Percentiles rank a stretch among this genome's conserved stretches.
Evolutionary conservation across 1,284 basidiomycete genomes (phyloP).

Genomic region (Boletus semigastroideus): DNA sequence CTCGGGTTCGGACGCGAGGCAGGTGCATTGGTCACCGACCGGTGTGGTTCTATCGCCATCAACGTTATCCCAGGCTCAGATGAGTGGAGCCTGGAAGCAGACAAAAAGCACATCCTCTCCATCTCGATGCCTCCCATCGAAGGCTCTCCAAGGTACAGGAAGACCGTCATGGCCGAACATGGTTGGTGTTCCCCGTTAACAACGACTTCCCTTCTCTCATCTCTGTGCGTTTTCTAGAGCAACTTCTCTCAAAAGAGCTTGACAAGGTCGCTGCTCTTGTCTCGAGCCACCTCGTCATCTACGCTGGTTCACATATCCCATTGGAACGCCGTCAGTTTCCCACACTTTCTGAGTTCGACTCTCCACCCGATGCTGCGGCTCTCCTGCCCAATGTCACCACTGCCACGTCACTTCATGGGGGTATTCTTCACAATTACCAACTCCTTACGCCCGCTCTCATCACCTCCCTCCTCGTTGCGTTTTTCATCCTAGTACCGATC

Average conservation of each 20-base stretch:
- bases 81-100: slow-evolving; percentile 34
- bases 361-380: slow-evolving; percentile 18
- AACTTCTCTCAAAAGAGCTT: slow-evolving; percentile 47
- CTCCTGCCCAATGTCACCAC: slow-evolving; percentile 31
- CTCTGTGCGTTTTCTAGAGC: slow-evolving; percentile 31
- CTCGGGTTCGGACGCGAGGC: slow-evolving; percentile 33
- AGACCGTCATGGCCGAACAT: slow-evolving; percentile 46
- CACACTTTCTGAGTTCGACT: slow-evolving; percentile 26
- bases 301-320: slow-evolving; percentile 50
- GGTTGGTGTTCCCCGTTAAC: slow-evolving; percentile 41
- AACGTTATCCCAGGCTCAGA: slow-evolving; percentile 39
- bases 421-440: slow-evolving; percentile 73
- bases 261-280: slow-evolving; percentile 46
- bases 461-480: slow-evolving; percentile 60
- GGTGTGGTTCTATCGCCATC: slow-evolving; percentile 51
- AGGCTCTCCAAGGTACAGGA: slow-evolving; percentile 42
- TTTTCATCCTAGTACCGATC: slow-evolving; percentile 74
- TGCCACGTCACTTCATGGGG: slow-evolving; percentile 39
- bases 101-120: slow-evolving; percentile 54
- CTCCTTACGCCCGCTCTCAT: slow-evolving; percentile 82
- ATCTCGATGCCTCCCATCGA: slow-evolving; percentile 54
- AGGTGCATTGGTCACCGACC: slow-evolving; percentile 44
- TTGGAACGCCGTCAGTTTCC: slow-evolving; percentile 40
- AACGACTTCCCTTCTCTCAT: not conserved
- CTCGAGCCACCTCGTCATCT: slow-evolving; percentile 63